phyloP scores from a whole-genome alignment of 2,329 filamentous ascomycete species.

The Thielaviopsis populi region DNA sequence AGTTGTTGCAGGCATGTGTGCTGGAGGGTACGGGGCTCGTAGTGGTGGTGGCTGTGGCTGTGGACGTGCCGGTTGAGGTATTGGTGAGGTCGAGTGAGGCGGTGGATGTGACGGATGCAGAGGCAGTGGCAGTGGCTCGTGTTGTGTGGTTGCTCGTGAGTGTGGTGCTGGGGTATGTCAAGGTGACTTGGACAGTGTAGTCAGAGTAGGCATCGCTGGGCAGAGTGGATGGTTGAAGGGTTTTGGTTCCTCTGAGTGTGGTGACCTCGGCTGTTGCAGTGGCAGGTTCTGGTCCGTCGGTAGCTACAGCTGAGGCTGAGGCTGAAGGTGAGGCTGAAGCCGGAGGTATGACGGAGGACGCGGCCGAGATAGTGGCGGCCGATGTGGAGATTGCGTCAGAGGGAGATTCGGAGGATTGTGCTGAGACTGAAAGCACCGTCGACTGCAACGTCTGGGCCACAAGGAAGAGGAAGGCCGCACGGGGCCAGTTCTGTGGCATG shows the following conservation, averaged over 20 bases:
- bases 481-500: slow-evolving; percentile 5
- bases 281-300: not conserved
- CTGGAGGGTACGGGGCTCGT: slow-evolving; percentile 42
- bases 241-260: slow-evolving; percentile 27
- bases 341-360: not conserved
- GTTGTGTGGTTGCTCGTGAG: slow-evolving; percentile 21
- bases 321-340: not conserved
- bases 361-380: not conserved
- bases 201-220: slow-evolving; percentile 33
- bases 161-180: slow-evolving; percentile 13
- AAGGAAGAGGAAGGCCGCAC: not conserved
- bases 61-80: slow-evolving; percentile 29
- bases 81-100: slow-evolving; percentile 28
- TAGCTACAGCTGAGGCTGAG: not conserved
- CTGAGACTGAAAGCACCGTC: not conserved
- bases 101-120: slow-evolving; percentile 28
- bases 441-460: not conserved
- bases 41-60: slow-evolving; percentile 26
- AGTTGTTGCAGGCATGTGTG: slow-evolving; percentile 66
- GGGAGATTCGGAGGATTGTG: not conserved
- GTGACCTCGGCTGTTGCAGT: slow-evolving; percentile 21
- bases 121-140: slow-evolving; percentile 19
- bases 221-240: slow-evolving; percentile 27
- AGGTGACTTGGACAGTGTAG: slow-evolving; percentile 30
- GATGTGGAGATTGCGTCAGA: not conserved